These are phyloP conservation scores for Tricholoma flavovirens DNA, from an alignment of 768 basidiomycete genomes.

Conservation along the genomic window DNA sequence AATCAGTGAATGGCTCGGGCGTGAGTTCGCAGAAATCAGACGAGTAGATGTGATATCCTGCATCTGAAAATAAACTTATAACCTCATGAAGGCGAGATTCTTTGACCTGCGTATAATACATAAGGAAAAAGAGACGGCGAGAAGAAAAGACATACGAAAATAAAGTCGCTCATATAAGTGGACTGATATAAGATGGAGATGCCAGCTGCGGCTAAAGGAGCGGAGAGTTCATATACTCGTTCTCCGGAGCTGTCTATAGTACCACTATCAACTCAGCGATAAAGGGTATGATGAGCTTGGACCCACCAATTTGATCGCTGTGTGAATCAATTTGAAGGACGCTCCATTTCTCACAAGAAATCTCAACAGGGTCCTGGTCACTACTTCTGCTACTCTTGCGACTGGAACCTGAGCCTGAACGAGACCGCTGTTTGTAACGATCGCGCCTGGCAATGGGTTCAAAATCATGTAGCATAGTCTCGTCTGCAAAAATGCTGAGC, in stretches of 20 bases:
- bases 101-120: constrained; percentile 45
- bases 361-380: constrained; percentile 52
- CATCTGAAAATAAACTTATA: constrained; percentile 50
- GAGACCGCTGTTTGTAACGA: constrained; percentile 38
- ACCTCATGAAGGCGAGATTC: constrained; percentile 58
- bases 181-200: constrained; percentile 82
- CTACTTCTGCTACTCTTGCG: constrained; percentile 18
- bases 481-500: constrained; percentile 68
- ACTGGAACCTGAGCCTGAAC: constrained; percentile 31
- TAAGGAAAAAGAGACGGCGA: constrained; percentile 6
- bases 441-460: constrained; percentile 56
- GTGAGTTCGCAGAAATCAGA: constrained; percentile 29
- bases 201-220: constrained; percentile 67
- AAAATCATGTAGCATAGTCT: constrained; percentile 51
- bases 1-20: constrained; percentile 10
- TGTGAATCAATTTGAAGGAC: constrained; percentile 81
- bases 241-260: constrained; percentile 59
- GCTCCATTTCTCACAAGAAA: constrained; percentile 70
- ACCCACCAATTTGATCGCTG: constrained; percentile 60
- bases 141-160: constrained; percentile 49
- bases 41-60: constrained; percentile 63
- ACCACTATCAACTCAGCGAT: constrained; percentile 6
- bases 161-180: constrained; percentile 79
- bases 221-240: constrained; percentile 70
- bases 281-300: not conserved